Evolutionary conservation across 306 rosid genomes (phyloP), one percentile per base, ranked within the genome.

Genomic region (Dryas octopetala): DNA sequence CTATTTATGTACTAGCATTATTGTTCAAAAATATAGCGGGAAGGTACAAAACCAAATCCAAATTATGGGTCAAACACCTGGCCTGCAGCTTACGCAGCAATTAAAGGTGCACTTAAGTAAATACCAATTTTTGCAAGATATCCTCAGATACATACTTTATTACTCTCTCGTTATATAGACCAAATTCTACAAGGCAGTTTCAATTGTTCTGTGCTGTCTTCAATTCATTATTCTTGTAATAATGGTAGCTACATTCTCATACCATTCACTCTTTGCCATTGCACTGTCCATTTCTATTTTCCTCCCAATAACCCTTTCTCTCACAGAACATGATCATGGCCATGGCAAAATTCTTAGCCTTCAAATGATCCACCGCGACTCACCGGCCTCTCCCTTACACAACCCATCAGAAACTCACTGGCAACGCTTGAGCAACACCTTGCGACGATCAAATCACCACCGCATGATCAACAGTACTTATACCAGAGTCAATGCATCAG

Each of bases 281-380:
- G 43, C 14, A 7, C 19, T 15, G 45, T 14, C 9, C 45, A 23
- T 44, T 32, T 32, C 38, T 71, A 16, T 43, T 32, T 58, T 5
- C 41, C 76, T 72, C 67, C 53, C 53, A 44, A 28, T 28, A 32
- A 32, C 38, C 19, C 47, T 59, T 46, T 73, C 68, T 16, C 17
- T n/a, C 40, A 28, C 68, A 58, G 46, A 60, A 73, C 9, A 71
- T 57, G 15, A 7, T 28, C 43, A 60, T 26, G 55, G 12, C 53
- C 23, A 15, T 26, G 44, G 54, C n/a, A 17, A 16, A 13, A 9
- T 47, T 28, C 7, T 72, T 9, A 58, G 55, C 55, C 52, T 59
- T 9, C 54, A 58, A 19, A 9, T 58, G 54, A 72, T 72, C 64
- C 57, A 72, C 55, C 57, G 57, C 23, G 67, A 72, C n/a, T 71